These are phyloP conservation scores for Mycosphaerella arachidis DNA, from an alignment of 2,329 filamentous ascomycete genomes.

Conservation along the genomic window DNA sequence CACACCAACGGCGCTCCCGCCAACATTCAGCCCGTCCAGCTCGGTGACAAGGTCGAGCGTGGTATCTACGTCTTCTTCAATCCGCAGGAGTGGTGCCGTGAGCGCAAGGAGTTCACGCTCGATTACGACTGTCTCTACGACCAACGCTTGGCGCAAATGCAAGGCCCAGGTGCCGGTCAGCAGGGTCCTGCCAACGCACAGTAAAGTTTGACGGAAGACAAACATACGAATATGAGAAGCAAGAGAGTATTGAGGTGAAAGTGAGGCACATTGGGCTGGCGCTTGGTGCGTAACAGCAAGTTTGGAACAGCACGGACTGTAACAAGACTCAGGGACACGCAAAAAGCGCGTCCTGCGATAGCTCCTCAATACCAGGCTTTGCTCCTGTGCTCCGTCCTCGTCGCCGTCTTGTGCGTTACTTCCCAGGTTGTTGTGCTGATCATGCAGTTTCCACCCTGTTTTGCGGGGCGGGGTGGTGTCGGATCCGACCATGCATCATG, in stretches of 20 bases:
- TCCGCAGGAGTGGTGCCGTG: conserved; percentile 49
- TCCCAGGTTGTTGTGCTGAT: background rate
- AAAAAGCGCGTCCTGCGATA: background rate
- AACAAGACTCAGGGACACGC: background rate
- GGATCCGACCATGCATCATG: background rate
- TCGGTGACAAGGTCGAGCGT: conserved; percentile 46
- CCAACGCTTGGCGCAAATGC: conserved; percentile 4
- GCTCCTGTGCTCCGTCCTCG: background rate
- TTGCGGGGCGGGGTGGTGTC: background rate
- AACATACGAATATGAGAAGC: background rate
- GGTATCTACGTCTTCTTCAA: conserved; percentile 55
- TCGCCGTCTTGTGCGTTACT: background rate
- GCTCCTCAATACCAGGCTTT: background rate
- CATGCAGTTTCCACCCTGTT: background rate
- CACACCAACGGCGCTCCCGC: conserved; percentile 25
- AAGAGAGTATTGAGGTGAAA: background rate
- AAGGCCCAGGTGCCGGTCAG: conserved; percentile 10
- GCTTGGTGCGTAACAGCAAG: background rate
- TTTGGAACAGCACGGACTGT: background rate
- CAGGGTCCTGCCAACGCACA: background rate
- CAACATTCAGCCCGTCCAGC: conserved; percentile 37
- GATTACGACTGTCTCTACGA: conserved; percentile 50
- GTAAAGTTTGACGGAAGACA: background rate
- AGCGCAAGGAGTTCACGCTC: conserved; percentile 50
- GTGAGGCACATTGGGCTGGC: background rate